Evolutionary conservation across 169 alveolate species (phyloP), one percentile per base, ranked within the genome.

Genomic region (Plasmodium blacklocki): DNA sequence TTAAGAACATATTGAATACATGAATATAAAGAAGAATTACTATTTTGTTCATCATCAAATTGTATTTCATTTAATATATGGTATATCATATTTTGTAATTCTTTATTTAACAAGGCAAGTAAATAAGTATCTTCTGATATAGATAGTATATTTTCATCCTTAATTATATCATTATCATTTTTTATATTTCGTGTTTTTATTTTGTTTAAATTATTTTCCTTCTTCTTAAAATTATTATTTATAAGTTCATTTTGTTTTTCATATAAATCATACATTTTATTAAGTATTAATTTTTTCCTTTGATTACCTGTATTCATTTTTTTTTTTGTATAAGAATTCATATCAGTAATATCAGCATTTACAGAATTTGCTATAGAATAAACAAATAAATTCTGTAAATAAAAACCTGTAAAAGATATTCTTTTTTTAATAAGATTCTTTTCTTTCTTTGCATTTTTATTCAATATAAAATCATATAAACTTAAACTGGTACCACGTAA

Each of bases 401-500:
- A 93, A 54, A 94, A 73, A 0, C 96, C 96, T 0, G 93, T 67
- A 58, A 90, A 86, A 26, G 89, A 92, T 21, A 94, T 92, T 19
- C 95, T 70, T 73, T 93, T 93, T 76, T 92, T 80, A 15, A 95
- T 93, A 39, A 88, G 78, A 67, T 86, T 72, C 75, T 99, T 95
- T 15, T 94, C 93, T 21, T 86, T 83, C 83, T 97, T 97, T 14
- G 97, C 96, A 23, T 94, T 88, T 3, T 94, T 80, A 12, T 97
- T 97, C 15, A 98, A 88, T 5, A 98, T 86, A 80, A 97, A 93
- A 94, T 98, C 99, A 89, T 96, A 97, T 54, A 98, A 95, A 56
- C 99, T 97, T 58, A 99, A 97, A 49, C 99, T 97, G 32, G 98
- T 96, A 5, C 99, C 99, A 64, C 97, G 97, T 89, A 93, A 89